Conservation (phyloP, 2,329 filamentous ascomycete species). For the Alternaria panax region DNA sequence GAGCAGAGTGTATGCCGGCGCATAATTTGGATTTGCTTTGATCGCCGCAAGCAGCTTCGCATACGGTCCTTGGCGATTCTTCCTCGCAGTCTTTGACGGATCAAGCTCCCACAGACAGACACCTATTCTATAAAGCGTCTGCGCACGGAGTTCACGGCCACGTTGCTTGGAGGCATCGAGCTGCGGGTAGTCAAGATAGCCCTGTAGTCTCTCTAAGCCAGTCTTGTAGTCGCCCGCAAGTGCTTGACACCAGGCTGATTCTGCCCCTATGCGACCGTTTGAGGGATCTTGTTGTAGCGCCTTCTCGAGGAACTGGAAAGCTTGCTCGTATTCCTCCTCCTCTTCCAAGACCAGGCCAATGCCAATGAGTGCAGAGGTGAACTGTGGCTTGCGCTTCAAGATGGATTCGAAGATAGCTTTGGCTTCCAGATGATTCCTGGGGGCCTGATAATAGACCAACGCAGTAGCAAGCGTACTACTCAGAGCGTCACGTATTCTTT, state of each 20-base stretch:
- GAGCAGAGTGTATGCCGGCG: constrained; percentile 88
- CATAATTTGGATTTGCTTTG: constrained; percentile 85
- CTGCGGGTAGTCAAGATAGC: constrained; percentile 65
- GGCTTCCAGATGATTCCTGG: constrained; percentile 87
- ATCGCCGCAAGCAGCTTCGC: constrained; percentile 81
- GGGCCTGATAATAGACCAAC: constrained; percentile 87
- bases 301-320: constrained; percentile 79
- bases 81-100: constrained; percentile 74
- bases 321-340: constrained; percentile 84
- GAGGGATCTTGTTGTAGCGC: constrained; percentile 75
- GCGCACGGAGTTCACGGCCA: constrained; percentile 76
- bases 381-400: constrained; percentile 75
- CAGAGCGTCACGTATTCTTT: constrained; percentile 69
- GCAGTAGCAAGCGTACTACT: constrained; percentile 84
- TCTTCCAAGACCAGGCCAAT: constrained; percentile 92
- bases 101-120: constrained; percentile 88
- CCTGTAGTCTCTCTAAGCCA: constrained; percentile 74
- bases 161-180: constrained; percentile 69
- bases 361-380: constrained; percentile 83
- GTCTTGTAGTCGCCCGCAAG: constrained; percentile 76
- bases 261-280: constrained; percentile 81
- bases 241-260: constrained; percentile 91
- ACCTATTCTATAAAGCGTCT: constrained; percentile 86
- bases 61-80: constrained; percentile 83
- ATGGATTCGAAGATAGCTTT: constrained; percentile 85